Evolutionary conservation across 257 asterid species (phyloP), one percentile per base, ranked within the genome.

Genomic region (Solanum paucissectum): DNA sequence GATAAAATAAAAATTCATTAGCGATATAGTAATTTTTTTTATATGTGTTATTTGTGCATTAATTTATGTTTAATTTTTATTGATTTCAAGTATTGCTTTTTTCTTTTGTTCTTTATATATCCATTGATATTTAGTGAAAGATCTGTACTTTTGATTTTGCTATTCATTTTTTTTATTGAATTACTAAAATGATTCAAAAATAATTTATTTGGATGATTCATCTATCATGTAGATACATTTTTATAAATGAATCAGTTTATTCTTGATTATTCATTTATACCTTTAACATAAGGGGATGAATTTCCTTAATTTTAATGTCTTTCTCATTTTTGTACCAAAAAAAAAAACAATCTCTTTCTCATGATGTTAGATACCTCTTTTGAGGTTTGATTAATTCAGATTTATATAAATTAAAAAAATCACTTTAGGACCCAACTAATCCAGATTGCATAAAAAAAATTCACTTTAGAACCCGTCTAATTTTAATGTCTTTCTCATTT

Each of bases 391-490:
- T 25, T n/a, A 64, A n/a, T 64, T 64, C 3, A 64, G 1, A 64
- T 64, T n/a, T 60, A 2, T 6, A 9, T 60, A 0, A 4, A 21
- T 29, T 23, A 60, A 60, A 60, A 1, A 60, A 6, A 0, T 23
- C 3, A 23, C 6, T 60, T 23, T 60, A 60, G 69, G 29, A 0
- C 2, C 1, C 34, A 12, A 66, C 4, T 25, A 11, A 11, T 66
- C 16, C 0, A 1, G 16, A 12, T 66, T 2, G 68, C 12, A 21
- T 20, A 2, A 1, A 20, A 13, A 13, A 6, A 1, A 0, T 13
- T 13, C 5, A 29, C 11, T 13, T 66, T 69, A 6, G 10, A 9
- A 12, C 2, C 5, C 2, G 0, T 1, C 21, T 68, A 13, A 68
- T 29, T 46, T 9, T 46, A 5, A 29, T 68, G 10, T 27, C 0